A percentile compares a stretch with the other conserved stretches of the same genome.
These are phyloP conservation scores for Cephalotrichum gorgonifer DNA, from an alignment of 2,329 filamentous ascomycete genomes.

Conservation along the genomic window DNA sequence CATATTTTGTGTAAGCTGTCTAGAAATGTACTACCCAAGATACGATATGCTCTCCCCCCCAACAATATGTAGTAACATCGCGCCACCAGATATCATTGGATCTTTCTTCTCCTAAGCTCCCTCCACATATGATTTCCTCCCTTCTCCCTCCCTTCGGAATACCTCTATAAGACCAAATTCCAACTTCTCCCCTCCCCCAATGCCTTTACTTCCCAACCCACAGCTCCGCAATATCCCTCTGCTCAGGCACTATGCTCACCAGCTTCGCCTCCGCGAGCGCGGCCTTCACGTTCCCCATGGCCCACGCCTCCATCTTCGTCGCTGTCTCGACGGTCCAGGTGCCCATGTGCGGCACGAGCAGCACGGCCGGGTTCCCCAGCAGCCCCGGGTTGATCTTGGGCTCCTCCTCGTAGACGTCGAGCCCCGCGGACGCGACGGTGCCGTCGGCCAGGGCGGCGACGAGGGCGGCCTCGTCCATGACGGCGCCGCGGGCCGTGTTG, in stretches of 20 bases:
- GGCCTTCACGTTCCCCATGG: conserved; percentile 56
- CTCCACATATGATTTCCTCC: too few species aligned
- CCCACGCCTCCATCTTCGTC: conserved; percentile 64
- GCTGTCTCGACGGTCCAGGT: conserved; percentile 64
- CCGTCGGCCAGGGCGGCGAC: conserved; percentile 62
- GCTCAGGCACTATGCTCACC: conserved; percentile 63
- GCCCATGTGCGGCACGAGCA: conserved; percentile 78
- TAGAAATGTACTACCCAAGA: too few species aligned
- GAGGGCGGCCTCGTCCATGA: conserved; percentile 73
- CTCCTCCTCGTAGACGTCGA: conserved; percentile 79
- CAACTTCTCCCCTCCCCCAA: neutral
- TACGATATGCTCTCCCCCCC: too few species aligned
- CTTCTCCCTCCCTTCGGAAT: too few species aligned
- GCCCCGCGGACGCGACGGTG: conserved; percentile 58
- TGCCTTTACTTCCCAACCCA: neutral
- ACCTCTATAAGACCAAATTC: neutral
- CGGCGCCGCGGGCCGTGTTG: conserved; percentile 74
- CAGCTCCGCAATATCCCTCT: conserved; percentile 26
- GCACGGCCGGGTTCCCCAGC: conserved; percentile 56
- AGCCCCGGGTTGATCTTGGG: conserved; percentile 66
- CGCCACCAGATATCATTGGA: too few species aligned
- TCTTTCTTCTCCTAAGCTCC: too few species aligned
- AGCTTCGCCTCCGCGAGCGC: conserved; percentile 53
- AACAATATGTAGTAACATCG: too few species aligned
- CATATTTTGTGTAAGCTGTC: too few species aligned